These are phyloP conservation scores for Nissolia schottii DNA, from an alignment of 306 rosid species.

Conservation along the genomic window DNA sequence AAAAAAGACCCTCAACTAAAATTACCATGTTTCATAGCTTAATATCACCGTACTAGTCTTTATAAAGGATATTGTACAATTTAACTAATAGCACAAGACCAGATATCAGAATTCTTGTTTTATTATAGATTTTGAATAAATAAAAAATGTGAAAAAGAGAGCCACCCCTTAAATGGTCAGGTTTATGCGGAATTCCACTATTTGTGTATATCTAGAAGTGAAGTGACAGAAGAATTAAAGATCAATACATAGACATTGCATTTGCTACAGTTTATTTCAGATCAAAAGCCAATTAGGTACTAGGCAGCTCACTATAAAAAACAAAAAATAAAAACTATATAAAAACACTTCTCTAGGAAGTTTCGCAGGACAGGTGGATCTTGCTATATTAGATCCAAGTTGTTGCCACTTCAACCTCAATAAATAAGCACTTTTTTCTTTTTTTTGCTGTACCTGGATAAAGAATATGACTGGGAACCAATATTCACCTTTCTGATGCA, in stretches of 20 bases:
- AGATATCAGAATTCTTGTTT: not conserved
- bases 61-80: not conserved
- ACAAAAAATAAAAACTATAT: not conserved
- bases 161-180: not conserved
- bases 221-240: not conserved
- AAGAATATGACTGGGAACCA: not conserved
- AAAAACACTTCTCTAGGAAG: not conserved
- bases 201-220: not conserved
- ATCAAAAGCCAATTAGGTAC: not conserved
- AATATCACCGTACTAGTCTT: not conserved
- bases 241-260: not conserved
- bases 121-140: not conserved
- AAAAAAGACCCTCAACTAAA: not conserved
- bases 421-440: too few species aligned
- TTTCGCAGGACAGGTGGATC: not conserved
- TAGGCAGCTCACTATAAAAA: not conserved
- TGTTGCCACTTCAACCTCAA: not conserved
- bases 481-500: not conserved
- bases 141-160: not conserved
- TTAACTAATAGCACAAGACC: not conserved
- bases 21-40: not conserved
- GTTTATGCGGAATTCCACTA: not conserved
- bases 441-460: too few species aligned
- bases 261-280: not conserved
- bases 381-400: not conserved